Conservation (phyloP, 139 green algal species). For the Volvox africanus region DNA sequence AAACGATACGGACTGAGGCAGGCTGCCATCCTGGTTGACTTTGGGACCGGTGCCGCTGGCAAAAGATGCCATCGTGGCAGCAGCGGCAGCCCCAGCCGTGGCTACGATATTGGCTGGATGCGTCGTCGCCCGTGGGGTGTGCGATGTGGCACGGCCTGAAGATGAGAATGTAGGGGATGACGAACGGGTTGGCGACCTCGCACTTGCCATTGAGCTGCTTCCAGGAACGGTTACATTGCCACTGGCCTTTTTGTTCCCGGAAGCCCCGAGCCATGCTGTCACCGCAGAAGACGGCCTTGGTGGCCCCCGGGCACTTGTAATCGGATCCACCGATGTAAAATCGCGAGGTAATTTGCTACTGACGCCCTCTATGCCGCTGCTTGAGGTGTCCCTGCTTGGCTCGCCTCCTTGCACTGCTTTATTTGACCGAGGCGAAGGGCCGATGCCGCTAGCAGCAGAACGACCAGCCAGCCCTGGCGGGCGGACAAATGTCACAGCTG, state of each 20-base stretch:
- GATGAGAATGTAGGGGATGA: no score
- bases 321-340: background rate
- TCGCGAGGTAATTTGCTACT: background rate
- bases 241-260: background rate
- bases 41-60: background rate
- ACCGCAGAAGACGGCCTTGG: background rate
- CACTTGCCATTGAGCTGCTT: no score
- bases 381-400: background rate
- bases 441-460: background rate
- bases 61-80: background rate
- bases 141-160: no score
- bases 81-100: background rate
- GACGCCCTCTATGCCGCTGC: background rate
- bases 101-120: no score
- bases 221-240: background rate
- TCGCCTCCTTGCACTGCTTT: background rate
- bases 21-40: background rate
- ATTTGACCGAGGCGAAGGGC: background rate
- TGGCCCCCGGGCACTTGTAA: background rate
- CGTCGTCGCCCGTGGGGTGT: no score
- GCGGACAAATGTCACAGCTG: background rate
- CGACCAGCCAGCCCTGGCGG: background rate
- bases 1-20: slow-evolving; percentile 17
- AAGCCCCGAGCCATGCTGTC: background rate
- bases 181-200: no score